These are phyloP conservation scores for Lactarius indigo DNA, from an alignment of 768 basidiomycete species.

Conservation along the genomic window DNA sequence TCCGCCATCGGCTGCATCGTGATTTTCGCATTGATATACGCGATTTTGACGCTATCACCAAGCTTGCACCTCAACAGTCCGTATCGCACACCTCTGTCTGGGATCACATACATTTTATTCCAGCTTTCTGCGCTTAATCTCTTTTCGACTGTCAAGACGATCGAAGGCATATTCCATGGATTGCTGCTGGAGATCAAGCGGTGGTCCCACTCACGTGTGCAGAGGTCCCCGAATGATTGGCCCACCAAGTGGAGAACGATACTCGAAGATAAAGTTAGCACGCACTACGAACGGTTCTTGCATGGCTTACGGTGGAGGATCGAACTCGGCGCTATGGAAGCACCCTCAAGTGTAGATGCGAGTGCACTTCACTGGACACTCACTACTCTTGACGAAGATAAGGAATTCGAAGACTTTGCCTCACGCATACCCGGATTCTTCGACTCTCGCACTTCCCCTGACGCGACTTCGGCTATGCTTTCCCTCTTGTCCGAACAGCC, in stretches of 20 bases:
- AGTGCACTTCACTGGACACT: neutral
- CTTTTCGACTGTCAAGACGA: accelerated
- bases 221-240: neutral
- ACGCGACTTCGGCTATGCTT: neutral
- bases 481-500: neutral
- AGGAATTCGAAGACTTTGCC: neutral
- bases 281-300: neutral
- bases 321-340: neutral
- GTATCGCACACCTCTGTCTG: neutral
- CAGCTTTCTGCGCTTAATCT: neutral
- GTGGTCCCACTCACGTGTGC: neutral
- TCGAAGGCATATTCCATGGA: neutral
- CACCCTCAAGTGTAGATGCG: neutral
- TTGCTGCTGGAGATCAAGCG: neutral
- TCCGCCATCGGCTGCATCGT: neutral
- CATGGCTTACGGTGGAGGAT: neutral
- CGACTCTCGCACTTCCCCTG: neutral
- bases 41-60: neutral
- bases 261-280: neutral
- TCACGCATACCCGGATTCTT: neutral
- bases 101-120: neutral
- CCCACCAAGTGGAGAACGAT: neutral
- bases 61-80: neutral
- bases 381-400: neutral
- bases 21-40: neutral